phyloP scores from a whole-genome alignment of 1,284 basidiomycete genomes.

The Cutaneotrichosporon sp. region DNA sequence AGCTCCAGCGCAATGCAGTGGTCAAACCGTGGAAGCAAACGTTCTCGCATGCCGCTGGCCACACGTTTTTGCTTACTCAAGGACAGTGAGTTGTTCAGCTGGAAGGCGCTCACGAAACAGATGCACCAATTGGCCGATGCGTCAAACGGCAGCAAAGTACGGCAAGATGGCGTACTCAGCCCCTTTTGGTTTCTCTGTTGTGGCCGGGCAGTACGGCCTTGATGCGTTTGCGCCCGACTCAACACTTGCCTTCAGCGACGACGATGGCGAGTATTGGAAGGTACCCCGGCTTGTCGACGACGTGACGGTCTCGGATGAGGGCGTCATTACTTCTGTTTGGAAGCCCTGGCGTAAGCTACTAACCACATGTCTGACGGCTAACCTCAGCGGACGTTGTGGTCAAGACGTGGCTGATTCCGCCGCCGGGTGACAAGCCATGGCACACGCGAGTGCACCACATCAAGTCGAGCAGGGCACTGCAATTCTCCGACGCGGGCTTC shows the following conservation, averaged over 20 bases:
- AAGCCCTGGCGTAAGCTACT: conserved; percentile 15
- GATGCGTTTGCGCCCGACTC: conserved; percentile 65
- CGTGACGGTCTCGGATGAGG: conserved; percentile 16
- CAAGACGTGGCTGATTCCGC: conserved; percentile 27
- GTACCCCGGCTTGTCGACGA: conserved; percentile 50
- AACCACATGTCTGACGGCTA: not conserved
- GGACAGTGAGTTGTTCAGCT: conserved; percentile 53
- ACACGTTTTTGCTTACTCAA: conserved; percentile 62
- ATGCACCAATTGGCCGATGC: conserved; percentile 5
- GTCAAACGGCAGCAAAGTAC: conserved; percentile 56
- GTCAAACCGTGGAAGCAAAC: conserved; percentile 28
- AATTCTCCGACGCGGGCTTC: conserved; percentile 23
- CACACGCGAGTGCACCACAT: conserved; percentile 30
- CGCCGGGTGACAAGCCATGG: conserved; percentile 15
- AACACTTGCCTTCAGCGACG: conserved; percentile 61
- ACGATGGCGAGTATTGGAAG: conserved; percentile 62
- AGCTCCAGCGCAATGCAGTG: conserved; percentile 36
- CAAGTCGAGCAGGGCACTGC: conserved; percentile 11
- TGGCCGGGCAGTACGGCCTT: conserved; percentile 59
- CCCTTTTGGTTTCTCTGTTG: conserved; percentile 68
- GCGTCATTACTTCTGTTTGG: conserved; percentile 26
- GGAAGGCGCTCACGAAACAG: not conserved
- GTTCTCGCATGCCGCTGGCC: conserved; percentile 36
- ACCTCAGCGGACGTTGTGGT: conserved; percentile 19
- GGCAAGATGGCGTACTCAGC: conserved; percentile 69